Evolutionary conservation across 1,284 basidiomycete species (phyloP), one percentile per base, ranked within the genome.

Genomic region (Apiotrichum laibachii): DNA sequence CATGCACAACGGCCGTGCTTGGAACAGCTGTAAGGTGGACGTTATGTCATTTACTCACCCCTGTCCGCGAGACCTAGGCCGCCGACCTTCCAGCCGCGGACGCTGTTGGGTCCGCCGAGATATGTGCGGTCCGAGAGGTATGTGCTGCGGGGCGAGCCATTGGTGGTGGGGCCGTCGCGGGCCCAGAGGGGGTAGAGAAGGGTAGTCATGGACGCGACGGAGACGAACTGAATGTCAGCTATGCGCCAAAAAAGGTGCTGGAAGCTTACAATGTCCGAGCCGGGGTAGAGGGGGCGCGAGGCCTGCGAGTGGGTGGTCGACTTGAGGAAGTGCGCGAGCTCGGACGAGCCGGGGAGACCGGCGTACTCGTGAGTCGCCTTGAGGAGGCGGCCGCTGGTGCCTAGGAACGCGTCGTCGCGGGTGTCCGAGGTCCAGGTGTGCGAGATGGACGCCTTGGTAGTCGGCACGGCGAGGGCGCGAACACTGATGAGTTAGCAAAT

Each of bases 31-130:
- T 31, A 31, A 31, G 26, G 4, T 31, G 26, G 3, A 3, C 26
- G 26, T 31, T 3, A 31, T 7, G 26, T 31, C 3, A 31, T 31
- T 10, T 19, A 73, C 86, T 64, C 71, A 91, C 90, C 71, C 31
- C 86, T 85, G 69, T 95, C 91, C 35, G 85, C 83, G 2, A 90
- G 87, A 0, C 96, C 96, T 75, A 99, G 81, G 1, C 88, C 84
- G 69, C 92, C 94, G 33, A 85, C 82, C 59, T 85, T 85, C 81
- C 97, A 98, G 61, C 88, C 88, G 31, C 96, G 82, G 2, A 99
- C 82, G 50, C 86, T 90, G n/a, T 88, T 86, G 0, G 96, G 93
- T 0, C 95, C 96, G 33, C 95, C 96, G 0, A 98, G 83, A 67
- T 95, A 93, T 74, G 94, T 95, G 6, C 92, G 85, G 77, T 99